These are phyloP conservation scores for Sporisorium graminicola DNA, from an alignment of 1,284 basidiomycete genomes.

Conservation along the genomic window DNA sequence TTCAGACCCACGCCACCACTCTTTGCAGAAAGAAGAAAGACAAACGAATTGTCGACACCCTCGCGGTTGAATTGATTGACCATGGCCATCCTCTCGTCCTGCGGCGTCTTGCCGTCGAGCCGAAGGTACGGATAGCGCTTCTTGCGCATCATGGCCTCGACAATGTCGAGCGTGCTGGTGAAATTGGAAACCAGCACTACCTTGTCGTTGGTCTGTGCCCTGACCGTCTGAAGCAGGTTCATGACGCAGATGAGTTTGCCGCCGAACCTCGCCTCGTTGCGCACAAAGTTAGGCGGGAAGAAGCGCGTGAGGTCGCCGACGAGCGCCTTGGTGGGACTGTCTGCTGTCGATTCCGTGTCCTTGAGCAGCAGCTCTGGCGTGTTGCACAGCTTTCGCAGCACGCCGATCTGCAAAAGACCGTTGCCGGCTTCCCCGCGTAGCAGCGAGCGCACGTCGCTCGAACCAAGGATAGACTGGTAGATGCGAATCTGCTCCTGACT, in stretches of 20 bases:
- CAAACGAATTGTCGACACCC: slow-evolving; percentile 71
- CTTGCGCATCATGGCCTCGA: slow-evolving; percentile 86
- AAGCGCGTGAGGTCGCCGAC: slow-evolving; percentile 39
- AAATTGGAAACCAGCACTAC: slow-evolving; percentile 69
- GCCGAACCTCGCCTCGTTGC: slow-evolving; percentile 46
- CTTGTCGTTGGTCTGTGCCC: slow-evolving; percentile 80
- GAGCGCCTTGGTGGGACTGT: slow-evolving; percentile 39
- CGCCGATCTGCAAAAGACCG: slow-evolving; percentile 63
- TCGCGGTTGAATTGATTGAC: slow-evolving; percentile 62
- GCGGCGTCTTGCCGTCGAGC: slow-evolving; percentile 78
- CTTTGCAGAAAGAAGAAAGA: slow-evolving; percentile 95
- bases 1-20: slow-evolving; percentile 99
- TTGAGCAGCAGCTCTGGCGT: slow-evolving; percentile 86
- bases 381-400: slow-evolving; percentile 86
- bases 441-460: slow-evolving; percentile 49
- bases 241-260: slow-evolving; percentile 80
- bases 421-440: slow-evolving; percentile 53
- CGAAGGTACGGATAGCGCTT: slow-evolving; percentile 83
- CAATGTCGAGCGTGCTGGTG: slow-evolving; percentile 85
- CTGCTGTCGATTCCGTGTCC: slow-evolving; percentile 73
- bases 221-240: slow-evolving; percentile 78
- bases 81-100: slow-evolving; percentile 53
- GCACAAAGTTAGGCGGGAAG: slow-evolving; percentile 49
- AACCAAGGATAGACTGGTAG: slow-evolving; percentile 76
- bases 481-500: slow-evolving; percentile 80